Evolutionary conservation across 768 basidiomycete genomes (phyloP), one percentile per base, ranked within the genome.

Genomic region (Rhizopogon vesiculosus): DNA sequence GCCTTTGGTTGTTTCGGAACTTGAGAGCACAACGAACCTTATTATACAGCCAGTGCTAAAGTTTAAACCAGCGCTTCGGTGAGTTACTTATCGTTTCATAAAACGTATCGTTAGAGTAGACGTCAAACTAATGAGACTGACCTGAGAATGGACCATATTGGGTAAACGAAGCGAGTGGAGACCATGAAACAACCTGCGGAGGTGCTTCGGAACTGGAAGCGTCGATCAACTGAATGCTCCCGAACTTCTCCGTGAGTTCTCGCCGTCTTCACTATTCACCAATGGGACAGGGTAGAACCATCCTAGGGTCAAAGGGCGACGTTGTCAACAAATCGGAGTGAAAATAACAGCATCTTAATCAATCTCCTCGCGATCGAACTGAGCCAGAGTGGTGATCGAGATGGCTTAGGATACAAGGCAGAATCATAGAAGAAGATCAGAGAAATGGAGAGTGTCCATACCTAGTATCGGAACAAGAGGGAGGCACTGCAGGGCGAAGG

Each of bases 351-450:
- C 33, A 49, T 35, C 33, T 49, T 12, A 16, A 6, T 49, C 33
- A 49, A 49, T 49, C 46, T 49, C 33, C 33, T 49, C 46, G 33
- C 19, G 46, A 49, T 49, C 46, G 46, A 49, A 48, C 31, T 22
- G 19, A 38, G 33, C 46, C 15, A 35, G 33, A 49, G 33, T 16
- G 8, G 33, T 15, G 46, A 49, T 49, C 33, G 2, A 33, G 31
- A 48, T 48, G 18, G 18, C 13, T 48, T 7, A 15, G 33, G 22
- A 49, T 49, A 19, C 46, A 22, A 38, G 33, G 7, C 19, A 49
- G 15, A 13, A 19, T 33, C 18, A 49, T 49, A 49, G 33, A 49
- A 49, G 33, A 49, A 49, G 46, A 49, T 19, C 18, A 7, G 33
- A 31, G 33, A 3, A 19, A 48, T 48, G 46, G 19, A 48, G 25